Percentiles rank a stretch among this genome's conserved stretches.
Conservation (phyloP, 768 basidiomycete genomes). For the Obba rivulosa region DNA sequence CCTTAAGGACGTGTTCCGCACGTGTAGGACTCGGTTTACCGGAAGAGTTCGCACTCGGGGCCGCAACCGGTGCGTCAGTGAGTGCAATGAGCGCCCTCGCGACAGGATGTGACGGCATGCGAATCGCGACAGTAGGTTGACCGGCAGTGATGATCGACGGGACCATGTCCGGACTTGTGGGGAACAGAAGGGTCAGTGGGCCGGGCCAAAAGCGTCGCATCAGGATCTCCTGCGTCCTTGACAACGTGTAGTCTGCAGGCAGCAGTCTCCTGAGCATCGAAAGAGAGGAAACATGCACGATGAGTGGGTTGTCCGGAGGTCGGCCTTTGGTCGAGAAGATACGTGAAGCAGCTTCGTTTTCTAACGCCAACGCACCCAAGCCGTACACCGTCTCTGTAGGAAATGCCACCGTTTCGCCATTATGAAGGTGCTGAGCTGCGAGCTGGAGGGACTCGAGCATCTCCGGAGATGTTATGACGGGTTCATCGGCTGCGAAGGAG, state of each 20-base stretch:
- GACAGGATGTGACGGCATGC: constrained; percentile 93
- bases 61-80: constrained; percentile 74
- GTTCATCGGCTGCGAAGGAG: constrained; percentile 45
- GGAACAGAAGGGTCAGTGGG: constrained; percentile 88
- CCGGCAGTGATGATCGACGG: constrained; percentile 76
- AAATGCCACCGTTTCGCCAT: constrained; percentile 68
- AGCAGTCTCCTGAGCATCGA: constrained; percentile 77
- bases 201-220: constrained; percentile 94
- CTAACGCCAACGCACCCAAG: constrained; percentile 81
- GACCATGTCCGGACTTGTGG: constrained; percentile 53
- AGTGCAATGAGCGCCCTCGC: constrained; percentile 84
- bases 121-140: constrained; percentile 78
- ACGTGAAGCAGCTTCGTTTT: constrained; percentile 52
- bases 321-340: constrained; percentile 91
- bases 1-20: constrained; percentile 77
- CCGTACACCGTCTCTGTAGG: constrained; percentile 99
- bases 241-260: constrained; percentile 55
- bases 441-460: constrained; percentile 48
- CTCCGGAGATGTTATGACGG: constrained; percentile 42
- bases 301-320: constrained; percentile 94
- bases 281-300: constrained; percentile 89
- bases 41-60: constrained; percentile 92
- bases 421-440: constrained; percentile 51
- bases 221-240: constrained; percentile 63
- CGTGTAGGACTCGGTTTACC: constrained; percentile 93